Evolutionary conservation across 352 stramenopile genomes (phyloP), one percentile per base, ranked within the genome.

Genomic region (Globisporangium spiculum): DNA sequence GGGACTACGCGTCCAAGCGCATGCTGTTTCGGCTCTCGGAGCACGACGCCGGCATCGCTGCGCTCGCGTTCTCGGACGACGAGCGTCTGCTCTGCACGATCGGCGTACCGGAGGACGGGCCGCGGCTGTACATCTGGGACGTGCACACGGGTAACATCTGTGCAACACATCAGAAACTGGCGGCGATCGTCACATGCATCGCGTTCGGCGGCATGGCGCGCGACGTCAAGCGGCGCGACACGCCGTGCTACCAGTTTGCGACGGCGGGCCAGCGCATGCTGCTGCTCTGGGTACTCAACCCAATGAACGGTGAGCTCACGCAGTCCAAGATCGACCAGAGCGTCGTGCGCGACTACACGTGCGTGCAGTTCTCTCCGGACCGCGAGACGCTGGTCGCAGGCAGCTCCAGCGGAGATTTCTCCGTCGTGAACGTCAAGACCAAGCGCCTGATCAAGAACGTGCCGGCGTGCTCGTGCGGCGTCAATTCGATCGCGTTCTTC

Each of bases 151-250:
- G 93, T 16, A 89, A 88, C 67, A 97, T 97, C 58, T 93, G 94
- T 63, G 80, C 89, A 9, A 93, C 86, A 9, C 81, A 92, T 59
- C 80, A 89, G 68, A 91, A 94, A 63, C 76, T 94, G 41, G 66
- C 74, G 50, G 71, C 80, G 36, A 81, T 84, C 65, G 76, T 90
- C 56, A 79, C 80, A 6, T 76, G 80, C 12, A 77, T 94, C n/a
- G 73, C 77, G 3, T 97, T 93, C 61, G 91, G 89, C 53, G 90
- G 90, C 26, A 93, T 97, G 79, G 78, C 80, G 12, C 86, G 90
- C 60, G 92, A 98, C 58, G 78, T 98, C 59, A 98, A 98, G 79
- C 86, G 91, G 22, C 79, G 92, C 1, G 87, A 97, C 71, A 98
- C 91, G 34, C 22, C 60, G 26, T 82, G 77, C 54, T 98, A 98